Percentiles rank a stretch among this genome's conserved stretches.
Conservation (phyloP, 805 yeast genomes). For the Starmerella geochares region DNA sequence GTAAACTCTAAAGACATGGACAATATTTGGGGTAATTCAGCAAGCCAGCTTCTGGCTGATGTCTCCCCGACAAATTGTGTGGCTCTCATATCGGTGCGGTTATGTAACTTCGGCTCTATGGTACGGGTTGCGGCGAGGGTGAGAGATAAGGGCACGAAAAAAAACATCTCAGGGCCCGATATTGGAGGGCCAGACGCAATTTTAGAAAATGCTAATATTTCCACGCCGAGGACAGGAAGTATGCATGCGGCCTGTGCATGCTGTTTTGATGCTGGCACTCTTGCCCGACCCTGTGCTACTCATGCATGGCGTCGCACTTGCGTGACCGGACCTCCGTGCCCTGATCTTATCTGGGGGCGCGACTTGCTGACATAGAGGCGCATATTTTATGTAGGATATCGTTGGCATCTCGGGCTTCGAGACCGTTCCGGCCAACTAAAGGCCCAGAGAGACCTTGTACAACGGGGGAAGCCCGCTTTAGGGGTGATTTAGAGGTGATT, state of each 20-base stretch:
- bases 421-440: no score
- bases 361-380: constrained; percentile 1
- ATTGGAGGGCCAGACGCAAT: background rate
- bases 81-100: constrained; percentile 2
- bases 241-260: no score
- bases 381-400: background rate
- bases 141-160: background rate
- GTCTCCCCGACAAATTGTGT: background rate
- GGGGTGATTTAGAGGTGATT: no score
- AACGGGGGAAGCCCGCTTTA: no score
- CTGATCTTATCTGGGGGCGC: constrained; percentile 5
- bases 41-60: background rate
- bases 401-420: background rate
- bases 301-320: no score
- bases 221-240: no score
- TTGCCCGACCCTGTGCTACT: no score
- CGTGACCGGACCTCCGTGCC: background rate
- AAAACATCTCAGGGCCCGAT: background rate
- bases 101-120: constrained; percentile 1
- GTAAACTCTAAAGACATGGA: constrained; percentile 21
- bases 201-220: no score
- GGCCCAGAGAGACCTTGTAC: no score
- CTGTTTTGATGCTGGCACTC: no score
- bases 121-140: constrained; percentile 8
- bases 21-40: background rate